Percentiles rank a stretch among this genome's conserved stretches.
phyloP scores from a whole-genome alignment of 805 yeast species.

The Hanseniaspora pseudoguilliermondii region DNA sequence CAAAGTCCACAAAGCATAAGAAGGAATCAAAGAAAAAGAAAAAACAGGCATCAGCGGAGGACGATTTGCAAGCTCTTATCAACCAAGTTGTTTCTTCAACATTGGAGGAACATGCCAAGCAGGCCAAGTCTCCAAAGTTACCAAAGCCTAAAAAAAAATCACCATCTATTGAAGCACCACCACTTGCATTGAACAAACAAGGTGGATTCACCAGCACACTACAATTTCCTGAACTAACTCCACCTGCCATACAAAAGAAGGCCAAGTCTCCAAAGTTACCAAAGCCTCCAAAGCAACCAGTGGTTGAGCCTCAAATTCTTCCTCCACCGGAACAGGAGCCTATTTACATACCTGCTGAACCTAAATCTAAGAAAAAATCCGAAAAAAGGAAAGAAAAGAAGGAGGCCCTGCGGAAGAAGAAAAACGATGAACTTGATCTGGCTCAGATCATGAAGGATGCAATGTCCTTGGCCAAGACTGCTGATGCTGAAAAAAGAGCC shows the following conservation, averaged over 20 bases:
- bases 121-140: too few relatives aligned
- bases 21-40: conserved; percentile 14
- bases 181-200: conserved; percentile 7
- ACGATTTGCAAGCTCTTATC: conserved; percentile 23
- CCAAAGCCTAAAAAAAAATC: conserved; percentile 1
- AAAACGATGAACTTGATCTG: conserved; percentile 46
- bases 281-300: not conserved
- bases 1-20: conserved; percentile 9
- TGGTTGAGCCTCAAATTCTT: not conserved
- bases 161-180: not conserved
- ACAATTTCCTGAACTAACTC: not conserved
- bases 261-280: not conserved
- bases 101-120: conserved; percentile 25
- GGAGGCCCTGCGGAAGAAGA: not conserved
- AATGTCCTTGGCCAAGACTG: conserved; percentile 59
- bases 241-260: not conserved
- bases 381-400: not conserved
- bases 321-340: not conserved
- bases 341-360: not conserved
- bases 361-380: conserved; percentile 9
- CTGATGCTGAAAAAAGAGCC: conserved; percentile 19
- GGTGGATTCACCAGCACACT: conserved; percentile 5
- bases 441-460: conserved; percentile 68
- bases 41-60: conserved; percentile 13
- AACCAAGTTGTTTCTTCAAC: conserved; percentile 26